phyloP scores from a whole-genome alignment of 257 asterid genomes.

The Solanum sparsipilum region DNA sequence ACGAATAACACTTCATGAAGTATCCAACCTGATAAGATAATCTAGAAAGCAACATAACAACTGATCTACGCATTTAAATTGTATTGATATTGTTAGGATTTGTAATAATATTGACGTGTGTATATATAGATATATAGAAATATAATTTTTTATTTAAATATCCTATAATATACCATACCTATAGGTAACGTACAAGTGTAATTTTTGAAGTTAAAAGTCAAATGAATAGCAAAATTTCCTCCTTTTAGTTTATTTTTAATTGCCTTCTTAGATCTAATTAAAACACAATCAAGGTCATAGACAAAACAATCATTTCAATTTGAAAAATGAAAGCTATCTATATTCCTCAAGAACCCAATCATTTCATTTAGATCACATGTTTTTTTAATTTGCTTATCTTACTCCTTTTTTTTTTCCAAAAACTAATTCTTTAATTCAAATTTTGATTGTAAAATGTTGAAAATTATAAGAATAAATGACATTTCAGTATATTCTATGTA shows the following conservation, averaged over 20 bases:
- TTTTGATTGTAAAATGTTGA: accelerated
- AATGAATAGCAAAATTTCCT: not conserved
- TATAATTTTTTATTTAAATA: not conserved
- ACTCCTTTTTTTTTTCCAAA: not conserved
- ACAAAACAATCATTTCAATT: not conserved
- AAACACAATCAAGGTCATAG: not conserved
- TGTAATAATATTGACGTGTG: not conserved
- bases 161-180: not conserved
- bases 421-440: no score
- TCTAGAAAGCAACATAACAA: not conserved
- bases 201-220: not conserved
- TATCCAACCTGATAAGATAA: not conserved
- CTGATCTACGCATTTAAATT: not conserved
- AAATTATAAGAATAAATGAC: no score
- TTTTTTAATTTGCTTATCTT: not conserved
- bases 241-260: not conserved
- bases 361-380: not conserved
- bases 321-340: not conserved
- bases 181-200: not conserved
- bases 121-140: not conserved
- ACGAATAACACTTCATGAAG: not conserved
- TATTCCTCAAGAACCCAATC: not conserved
- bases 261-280: not conserved
- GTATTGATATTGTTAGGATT: not conserved
- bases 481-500: no score